These are phyloP conservation scores for Euphorbia celastroides DNA, from an alignment of 441 rosid genomes.

Conservation along the genomic window DNA sequence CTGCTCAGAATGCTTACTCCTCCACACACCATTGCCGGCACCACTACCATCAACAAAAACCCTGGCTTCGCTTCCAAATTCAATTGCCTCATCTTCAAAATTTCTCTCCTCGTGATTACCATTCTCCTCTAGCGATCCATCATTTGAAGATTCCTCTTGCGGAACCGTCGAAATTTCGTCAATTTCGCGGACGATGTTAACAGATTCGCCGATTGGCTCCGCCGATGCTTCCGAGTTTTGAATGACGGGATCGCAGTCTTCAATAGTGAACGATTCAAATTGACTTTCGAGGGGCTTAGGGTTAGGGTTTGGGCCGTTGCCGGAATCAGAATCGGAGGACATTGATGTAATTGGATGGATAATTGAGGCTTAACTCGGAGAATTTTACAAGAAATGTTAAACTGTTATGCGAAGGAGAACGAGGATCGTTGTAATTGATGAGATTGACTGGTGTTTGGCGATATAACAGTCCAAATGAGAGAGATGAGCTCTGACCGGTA, in stretches of 20 bases:
- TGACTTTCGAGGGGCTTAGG: slow-evolving; percentile 32
- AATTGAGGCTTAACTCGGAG: background rate
- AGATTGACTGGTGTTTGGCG: background rate
- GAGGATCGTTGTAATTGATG: too few species aligned
- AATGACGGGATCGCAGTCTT: slow-evolving; percentile 1
- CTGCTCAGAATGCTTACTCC: slow-evolving; percentile 40
- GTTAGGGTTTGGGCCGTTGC: slow-evolving; percentile 25
- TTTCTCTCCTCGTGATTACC: background rate
- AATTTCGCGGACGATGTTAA: background rate
- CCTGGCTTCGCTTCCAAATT: slow-evolving; percentile 5
- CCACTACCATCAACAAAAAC: background rate
- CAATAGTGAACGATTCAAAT: slow-evolving; percentile 14
- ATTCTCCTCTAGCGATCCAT: slow-evolving; percentile 29
- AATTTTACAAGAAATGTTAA: background rate
- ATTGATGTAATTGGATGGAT: slow-evolving; percentile 7
- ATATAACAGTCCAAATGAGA: slow-evolving; percentile 27
- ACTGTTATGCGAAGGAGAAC: background rate
- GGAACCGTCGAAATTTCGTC: background rate
- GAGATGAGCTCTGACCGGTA: slow-evolving; percentile 26
- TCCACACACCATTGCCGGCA: slow-evolving; percentile 11
- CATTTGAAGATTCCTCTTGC: background rate
- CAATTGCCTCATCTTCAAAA: slow-evolving; percentile 7
- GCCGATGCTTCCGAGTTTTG: background rate
- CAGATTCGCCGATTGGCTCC: background rate
- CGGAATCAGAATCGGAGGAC: slow-evolving; percentile 23